These are phyloP conservation scores for Beta macrorhiza DNA, from an alignment of 179 eudicot species.

Conservation along the genomic window DNA sequence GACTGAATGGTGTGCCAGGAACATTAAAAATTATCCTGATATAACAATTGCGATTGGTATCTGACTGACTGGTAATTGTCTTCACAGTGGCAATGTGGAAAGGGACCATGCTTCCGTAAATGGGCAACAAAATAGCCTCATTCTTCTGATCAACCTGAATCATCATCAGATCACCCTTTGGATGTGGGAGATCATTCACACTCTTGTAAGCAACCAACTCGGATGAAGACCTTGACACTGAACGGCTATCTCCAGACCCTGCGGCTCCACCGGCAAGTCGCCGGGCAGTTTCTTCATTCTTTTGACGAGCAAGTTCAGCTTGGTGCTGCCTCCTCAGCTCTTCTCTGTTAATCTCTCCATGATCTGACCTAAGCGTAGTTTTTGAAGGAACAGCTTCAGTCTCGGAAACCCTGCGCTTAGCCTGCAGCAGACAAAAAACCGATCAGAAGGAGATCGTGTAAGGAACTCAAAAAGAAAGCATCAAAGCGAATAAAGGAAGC, in stretches of 20 bases:
- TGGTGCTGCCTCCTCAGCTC: constrained; percentile 88
- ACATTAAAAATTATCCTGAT: constrained; percentile 72
- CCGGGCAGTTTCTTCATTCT: constrained; percentile 91
- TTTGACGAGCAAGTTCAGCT: constrained; percentile 92
- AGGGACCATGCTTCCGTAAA: constrained; percentile 79
- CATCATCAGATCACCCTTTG: constrained; percentile 66
- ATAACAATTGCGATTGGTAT: constrained; percentile 65
- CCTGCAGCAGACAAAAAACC: constrained; percentile 19
- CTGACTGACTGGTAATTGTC: constrained; percentile 75
- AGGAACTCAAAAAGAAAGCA: neutral
- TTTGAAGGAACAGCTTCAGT: constrained; percentile 46
- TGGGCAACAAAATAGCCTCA: constrained; percentile 73
- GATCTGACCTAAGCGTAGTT: constrained; percentile 82
- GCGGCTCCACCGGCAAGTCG: constrained; percentile 78
- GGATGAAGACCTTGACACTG: constrained; percentile 41
- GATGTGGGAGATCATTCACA: constrained; percentile 72
- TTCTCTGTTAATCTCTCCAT: constrained; percentile 75
- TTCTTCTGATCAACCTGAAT: constrained; percentile 81
- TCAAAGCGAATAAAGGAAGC: neutral
- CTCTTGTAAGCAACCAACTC: constrained; percentile 79
- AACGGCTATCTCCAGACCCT: constrained; percentile 51
- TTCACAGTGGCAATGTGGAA: constrained; percentile 81
- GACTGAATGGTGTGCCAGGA: constrained; percentile 73
- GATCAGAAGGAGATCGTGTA: neutral
- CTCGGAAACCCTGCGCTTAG: constrained; percentile 38